phyloP scores from a whole-genome alignment of 176 grass and related monocot species.

The Aegilops longissima region DNA sequence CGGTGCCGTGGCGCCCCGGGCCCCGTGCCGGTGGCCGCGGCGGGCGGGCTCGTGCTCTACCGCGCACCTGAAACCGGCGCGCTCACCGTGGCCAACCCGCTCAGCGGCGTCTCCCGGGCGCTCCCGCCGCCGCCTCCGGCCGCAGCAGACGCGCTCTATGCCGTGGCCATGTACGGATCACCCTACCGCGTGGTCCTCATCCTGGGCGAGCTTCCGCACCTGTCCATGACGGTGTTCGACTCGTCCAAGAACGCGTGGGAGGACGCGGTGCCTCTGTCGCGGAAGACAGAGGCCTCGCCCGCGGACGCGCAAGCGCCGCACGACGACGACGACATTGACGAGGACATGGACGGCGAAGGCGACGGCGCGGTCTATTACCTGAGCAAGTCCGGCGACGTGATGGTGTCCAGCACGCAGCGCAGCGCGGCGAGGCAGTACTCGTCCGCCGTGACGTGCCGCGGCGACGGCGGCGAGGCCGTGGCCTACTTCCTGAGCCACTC shows the following conservation, averaged over 20 bases:
- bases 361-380: conserved; percentile 71
- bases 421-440: conserved; percentile 66
- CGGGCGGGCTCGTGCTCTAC: conserved; percentile 70
- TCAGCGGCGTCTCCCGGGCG: conserved; percentile 60
- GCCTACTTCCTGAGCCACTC: conserved; percentile 69
- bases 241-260: conserved; percentile 52
- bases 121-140: conserved; percentile 37
- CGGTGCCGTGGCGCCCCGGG: conserved; percentile 32
- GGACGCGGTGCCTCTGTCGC: conserved; percentile 33
- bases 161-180: conserved; percentile 63
- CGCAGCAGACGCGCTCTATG: conserved; percentile 31
- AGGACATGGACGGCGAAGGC: conserved; percentile 29
- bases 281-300: conserved; percentile 31
- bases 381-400: conserved; percentile 77
- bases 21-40: conserved; percentile 58
- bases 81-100: conserved; percentile 68
- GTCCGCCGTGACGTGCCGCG: conserved; percentile 38
- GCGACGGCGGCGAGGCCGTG: conserved; percentile 36
- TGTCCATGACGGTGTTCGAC: conserved; percentile 53
- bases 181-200: conserved; percentile 62
- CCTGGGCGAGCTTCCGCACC: conserved; percentile 53
- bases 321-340: conserved; percentile 39
- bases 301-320: not conserved
- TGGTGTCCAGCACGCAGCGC: conserved; percentile 72
- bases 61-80: conserved; percentile 22